A percentile compares a stretch with the other conserved stretches of the same genome.
Evolutionary conservation across 345 rosid species (phyloP).

Genomic region (Pugionium cornutum): DNA sequence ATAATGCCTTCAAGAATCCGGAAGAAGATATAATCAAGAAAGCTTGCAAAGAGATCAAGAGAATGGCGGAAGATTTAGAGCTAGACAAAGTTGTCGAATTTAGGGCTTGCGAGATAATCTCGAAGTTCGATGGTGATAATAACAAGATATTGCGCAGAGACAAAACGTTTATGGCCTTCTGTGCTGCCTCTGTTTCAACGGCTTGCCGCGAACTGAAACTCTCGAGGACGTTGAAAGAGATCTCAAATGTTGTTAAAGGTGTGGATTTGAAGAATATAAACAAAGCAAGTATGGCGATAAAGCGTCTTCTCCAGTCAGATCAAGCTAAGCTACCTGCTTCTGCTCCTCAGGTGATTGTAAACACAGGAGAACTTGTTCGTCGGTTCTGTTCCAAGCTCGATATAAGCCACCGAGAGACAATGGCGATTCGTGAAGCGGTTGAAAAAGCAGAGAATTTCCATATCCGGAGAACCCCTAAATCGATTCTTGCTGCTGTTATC

Average conservation of each 20-base stretch:
- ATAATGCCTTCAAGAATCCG: not conserved
- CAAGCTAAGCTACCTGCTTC: not conserved
- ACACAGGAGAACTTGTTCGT: conserved; percentile 25
- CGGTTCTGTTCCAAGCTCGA: conserved; percentile 27
- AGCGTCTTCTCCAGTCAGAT: not conserved
- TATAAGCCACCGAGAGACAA: conserved; percentile 3
- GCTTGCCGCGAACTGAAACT: conserved; percentile 27
- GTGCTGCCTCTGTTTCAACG: conserved; percentile 29
- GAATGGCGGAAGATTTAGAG: not conserved
- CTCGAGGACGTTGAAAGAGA: conserved; percentile 33
- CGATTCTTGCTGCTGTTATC: conserved; percentile 31
- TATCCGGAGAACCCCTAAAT: conserved; percentile 35
- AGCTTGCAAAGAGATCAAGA: conserved; percentile 12
- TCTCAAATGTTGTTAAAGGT: not conserved
- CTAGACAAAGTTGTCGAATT: not conserved
- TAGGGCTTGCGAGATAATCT: conserved; percentile 34
- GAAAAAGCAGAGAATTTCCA: conserved; percentile 9
- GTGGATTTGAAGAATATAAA: conserved; percentile 6
- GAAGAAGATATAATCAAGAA: conserved; percentile 17
- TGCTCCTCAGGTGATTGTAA: conserved; percentile 15
- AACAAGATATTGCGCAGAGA: conserved; percentile 14
- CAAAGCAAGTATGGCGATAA: conserved; percentile 6
- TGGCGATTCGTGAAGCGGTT: conserved; percentile 23
- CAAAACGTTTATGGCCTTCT: not conserved
- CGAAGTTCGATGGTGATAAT: not conserved